These are phyloP conservation scores for Fusarium coicis DNA, from an alignment of 2,329 filamentous ascomycete genomes.

Conservation along the genomic window DNA sequence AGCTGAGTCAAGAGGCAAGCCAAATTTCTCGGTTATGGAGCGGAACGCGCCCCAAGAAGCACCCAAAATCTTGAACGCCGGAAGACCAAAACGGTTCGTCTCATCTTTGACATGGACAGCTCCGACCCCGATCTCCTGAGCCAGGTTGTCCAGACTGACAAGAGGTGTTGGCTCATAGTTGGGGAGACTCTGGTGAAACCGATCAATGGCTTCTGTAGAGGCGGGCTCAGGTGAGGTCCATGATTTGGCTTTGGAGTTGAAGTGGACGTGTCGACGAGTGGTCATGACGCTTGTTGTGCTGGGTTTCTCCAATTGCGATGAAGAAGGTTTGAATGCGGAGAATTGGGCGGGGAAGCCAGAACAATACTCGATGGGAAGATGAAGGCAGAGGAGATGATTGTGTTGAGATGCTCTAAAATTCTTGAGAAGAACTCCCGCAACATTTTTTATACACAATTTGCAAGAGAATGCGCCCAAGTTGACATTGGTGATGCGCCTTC, in stretches of 20 bases:
- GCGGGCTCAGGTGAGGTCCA: constrained; percentile 19
- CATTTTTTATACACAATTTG: constrained; percentile 5
- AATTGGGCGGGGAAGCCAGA: background rate
- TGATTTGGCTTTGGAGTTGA: constrained; percentile 39
- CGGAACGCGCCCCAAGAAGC: constrained; percentile 78
- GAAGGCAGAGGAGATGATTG: rapidly evolving
- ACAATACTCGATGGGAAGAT: background rate
- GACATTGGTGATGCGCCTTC: constrained; percentile 31
- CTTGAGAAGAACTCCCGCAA: background rate
- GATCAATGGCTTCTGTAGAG: constrained; percentile 27
- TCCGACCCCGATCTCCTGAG: constrained; percentile 65
- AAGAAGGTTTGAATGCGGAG: background rate
- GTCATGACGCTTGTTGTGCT: constrained; percentile 24
- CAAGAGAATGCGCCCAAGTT: background rate
- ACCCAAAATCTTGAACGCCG: constrained; percentile 83
- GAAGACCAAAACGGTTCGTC: constrained; percentile 72
- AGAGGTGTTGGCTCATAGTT: constrained; percentile 67
- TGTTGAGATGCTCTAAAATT: too few species aligned
- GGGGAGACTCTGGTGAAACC: constrained; percentile 69
- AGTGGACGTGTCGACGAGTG: constrained; percentile 36
- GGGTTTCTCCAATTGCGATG: background rate
- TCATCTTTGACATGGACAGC: constrained; percentile 78
- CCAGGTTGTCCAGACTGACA: constrained; percentile 60
- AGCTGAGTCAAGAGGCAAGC: constrained; percentile 54
- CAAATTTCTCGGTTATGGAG: constrained; percentile 60